Evolutionary conservation across 148 eudicot species (phyloP).

Genomic region (Tetragonia tetragonoides): DNA sequence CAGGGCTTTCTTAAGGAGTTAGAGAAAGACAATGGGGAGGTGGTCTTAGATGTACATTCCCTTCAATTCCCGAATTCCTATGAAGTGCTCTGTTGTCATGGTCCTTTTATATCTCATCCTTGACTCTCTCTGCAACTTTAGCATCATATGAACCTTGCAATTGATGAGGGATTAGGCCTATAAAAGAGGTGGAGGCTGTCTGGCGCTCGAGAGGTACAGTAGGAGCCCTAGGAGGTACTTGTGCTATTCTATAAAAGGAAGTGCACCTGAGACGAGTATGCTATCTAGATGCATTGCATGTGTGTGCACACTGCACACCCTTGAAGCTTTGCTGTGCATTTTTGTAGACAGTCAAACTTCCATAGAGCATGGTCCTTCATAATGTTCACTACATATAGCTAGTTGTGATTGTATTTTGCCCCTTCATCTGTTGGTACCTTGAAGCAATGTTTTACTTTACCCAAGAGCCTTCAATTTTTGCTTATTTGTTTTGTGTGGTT

Average conservation of each 20-base stretch:
- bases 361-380: background rate
- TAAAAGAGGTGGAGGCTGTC: too few relatives aligned
- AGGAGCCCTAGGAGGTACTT: too few relatives aligned
- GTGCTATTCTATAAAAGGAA: too few relatives aligned
- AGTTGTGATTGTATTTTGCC: background rate
- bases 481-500: background rate
- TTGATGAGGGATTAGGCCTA: too few relatives aligned
- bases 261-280: too few relatives aligned
- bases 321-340: background rate
- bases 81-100: too few relatives aligned
- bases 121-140: too few relatives aligned
- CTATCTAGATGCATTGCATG: background rate
- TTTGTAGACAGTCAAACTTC: background rate
- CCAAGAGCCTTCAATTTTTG: background rate
- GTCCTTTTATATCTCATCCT: too few relatives aligned
- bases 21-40: background rate
- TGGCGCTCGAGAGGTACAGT: too few relatives aligned
- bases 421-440: background rate
- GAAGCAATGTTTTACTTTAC: background rate
- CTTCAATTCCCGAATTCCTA: too few relatives aligned
- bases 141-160: too few relatives aligned
- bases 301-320: background rate
- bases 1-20: background rate
- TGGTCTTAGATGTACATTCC: too few relatives aligned
- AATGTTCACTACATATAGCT: background rate